phyloP scores from a whole-genome alignment of 2,329 filamentous ascomycete species.

The Peltaster fructicola region DNA sequence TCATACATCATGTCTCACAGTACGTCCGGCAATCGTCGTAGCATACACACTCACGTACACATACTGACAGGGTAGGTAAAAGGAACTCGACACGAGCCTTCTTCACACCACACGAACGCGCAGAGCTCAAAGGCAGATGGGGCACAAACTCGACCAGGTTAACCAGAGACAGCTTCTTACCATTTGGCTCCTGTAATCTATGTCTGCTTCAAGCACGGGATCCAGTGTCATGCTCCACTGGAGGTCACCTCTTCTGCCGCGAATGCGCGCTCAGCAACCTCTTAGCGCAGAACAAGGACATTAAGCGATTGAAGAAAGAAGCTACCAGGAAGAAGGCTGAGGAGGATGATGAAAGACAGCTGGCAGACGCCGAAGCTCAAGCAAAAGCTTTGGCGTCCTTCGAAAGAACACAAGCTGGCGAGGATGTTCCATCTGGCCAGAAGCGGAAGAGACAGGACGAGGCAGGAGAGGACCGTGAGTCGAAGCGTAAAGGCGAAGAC shows the following conservation, averaged over 20 bases:
- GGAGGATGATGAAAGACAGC: constrained; percentile 43
- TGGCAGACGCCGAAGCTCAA: constrained; percentile 51
- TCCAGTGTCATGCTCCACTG: constrained; percentile 59
- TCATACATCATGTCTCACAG: constrained; percentile 11
- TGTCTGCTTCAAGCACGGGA: constrained; percentile 68
- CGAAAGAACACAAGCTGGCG: constrained; percentile 60
- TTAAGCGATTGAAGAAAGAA: constrained; percentile 58
- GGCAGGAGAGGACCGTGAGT: constrained; percentile 28
- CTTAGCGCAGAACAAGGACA: constrained; percentile 80
- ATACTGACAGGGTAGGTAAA: constrained; percentile 32
- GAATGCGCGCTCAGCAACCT: constrained; percentile 87
- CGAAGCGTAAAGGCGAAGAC: constrained; percentile 64
- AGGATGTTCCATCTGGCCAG: constrained; percentile 24
- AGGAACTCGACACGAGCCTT: constrained; percentile 82
- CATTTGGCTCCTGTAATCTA: constrained; percentile 74
- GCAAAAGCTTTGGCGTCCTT: constrained; percentile 62
- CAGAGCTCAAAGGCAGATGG: constrained; percentile 67
- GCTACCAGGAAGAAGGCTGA: constrained; percentile 39
- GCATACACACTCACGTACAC: not conserved
- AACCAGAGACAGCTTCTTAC: constrained; percentile 75
- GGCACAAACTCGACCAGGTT: constrained; percentile 67
- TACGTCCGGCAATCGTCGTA: constrained; percentile 5
- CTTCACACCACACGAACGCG: constrained; percentile 84
- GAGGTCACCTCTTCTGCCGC: constrained; percentile 84
- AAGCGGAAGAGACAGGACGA: no score